phyloP scores from a whole-genome alignment of 1,284 basidiomycete genomes.

The Dichomitus squalens region DNA sequence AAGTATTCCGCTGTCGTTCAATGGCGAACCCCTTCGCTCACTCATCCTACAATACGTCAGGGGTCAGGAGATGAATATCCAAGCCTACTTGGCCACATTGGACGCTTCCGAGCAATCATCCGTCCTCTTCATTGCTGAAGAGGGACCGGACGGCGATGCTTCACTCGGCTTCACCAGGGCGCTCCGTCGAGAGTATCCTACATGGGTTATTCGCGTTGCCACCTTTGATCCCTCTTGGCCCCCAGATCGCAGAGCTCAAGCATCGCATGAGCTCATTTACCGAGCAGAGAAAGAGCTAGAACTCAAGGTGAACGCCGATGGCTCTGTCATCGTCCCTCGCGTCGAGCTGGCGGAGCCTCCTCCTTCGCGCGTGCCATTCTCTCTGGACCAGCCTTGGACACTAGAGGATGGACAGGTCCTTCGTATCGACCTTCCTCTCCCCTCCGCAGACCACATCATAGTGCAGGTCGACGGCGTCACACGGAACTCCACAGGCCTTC shows the following conservation, averaged over 20 bases:
- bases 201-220: slow-evolving; percentile 20
- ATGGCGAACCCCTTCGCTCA: neutral
- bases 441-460: slow-evolving; percentile 9
- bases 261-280: neutral
- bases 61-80: slow-evolving; percentile 20
- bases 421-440: slow-evolving; percentile 2
- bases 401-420: slow-evolving; percentile 3
- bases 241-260: neutral
- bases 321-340: slow-evolving; percentile 12
- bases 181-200: slow-evolving; percentile 20
- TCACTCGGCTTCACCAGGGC: slow-evolving; percentile 21
- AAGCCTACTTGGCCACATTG: slow-evolving; percentile 8
- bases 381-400: slow-evolving; percentile 13
- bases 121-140: slow-evolving; percentile 19
- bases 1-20: neutral
- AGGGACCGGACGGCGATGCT: slow-evolving; percentile 20
- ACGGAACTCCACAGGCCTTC: neutral
- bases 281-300: slow-evolving; percentile 8
- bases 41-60: slow-evolving; percentile 16
- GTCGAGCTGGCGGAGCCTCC: slow-evolving; percentile 7
- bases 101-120: slow-evolving; percentile 10
- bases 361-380: neutral
- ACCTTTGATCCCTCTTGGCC: slow-evolving; percentile 15
- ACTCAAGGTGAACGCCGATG: slow-evolving; percentile 8
- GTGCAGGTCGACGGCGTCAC: slow-evolving; percentile 11